phyloP scores from a whole-genome alignment of 2,329 filamentous ascomycete species.

The Diaporthe citri region DNA sequence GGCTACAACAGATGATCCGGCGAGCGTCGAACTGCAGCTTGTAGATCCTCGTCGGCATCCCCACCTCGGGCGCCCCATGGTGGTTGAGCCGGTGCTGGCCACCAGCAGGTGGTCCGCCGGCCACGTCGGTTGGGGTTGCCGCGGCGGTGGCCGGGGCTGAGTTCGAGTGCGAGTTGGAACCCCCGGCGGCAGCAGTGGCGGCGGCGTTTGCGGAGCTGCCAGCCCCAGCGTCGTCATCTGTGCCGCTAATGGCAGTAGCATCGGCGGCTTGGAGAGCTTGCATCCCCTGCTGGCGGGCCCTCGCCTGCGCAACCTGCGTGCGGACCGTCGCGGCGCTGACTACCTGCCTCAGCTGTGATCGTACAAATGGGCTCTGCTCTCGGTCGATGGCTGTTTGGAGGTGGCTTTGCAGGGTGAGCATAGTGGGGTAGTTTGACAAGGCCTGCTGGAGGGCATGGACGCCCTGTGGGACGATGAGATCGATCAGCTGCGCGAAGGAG shows the following conservation, averaged over 20 bases:
- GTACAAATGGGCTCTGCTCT: conserved; percentile 60
- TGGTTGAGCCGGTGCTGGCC: conserved; percentile 53
- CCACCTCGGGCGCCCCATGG: conserved; percentile 58
- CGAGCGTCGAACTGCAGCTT: conserved; percentile 97
- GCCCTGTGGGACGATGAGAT: conserved; percentile 65
- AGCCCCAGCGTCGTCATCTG: conserved; percentile 30
- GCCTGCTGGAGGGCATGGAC: conserved; percentile 59
- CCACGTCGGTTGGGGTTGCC: not conserved
- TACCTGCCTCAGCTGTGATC: conserved; percentile 63
- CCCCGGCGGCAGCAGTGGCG: conserved; percentile 27
- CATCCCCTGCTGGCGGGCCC: conserved; percentile 45
- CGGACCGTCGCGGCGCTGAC: conserved; percentile 61
- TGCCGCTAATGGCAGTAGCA: conserved; percentile 23
- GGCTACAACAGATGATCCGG: conserved; percentile 93
- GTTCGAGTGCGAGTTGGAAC: not conserved
- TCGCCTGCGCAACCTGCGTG: conserved; percentile 59
- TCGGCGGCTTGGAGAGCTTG: conserved; percentile 43
- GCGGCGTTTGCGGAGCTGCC: conserved; percentile 6
- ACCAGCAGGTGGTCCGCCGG: conserved; percentile 34
- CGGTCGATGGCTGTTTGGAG: conserved; percentile 65
- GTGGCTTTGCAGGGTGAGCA: conserved; percentile 61
- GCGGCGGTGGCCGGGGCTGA: conserved; percentile 18
- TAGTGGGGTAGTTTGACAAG: conserved; percentile 60
- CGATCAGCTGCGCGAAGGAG: conserved; percentile 66
- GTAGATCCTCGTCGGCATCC: conserved; percentile 78